A percentile compares a stretch with the other conserved stretches of the same genome.
Evolutionary conservation across 345 rosid species (phyloP).

Genomic region (Gossypium rotundifolium): DNA sequence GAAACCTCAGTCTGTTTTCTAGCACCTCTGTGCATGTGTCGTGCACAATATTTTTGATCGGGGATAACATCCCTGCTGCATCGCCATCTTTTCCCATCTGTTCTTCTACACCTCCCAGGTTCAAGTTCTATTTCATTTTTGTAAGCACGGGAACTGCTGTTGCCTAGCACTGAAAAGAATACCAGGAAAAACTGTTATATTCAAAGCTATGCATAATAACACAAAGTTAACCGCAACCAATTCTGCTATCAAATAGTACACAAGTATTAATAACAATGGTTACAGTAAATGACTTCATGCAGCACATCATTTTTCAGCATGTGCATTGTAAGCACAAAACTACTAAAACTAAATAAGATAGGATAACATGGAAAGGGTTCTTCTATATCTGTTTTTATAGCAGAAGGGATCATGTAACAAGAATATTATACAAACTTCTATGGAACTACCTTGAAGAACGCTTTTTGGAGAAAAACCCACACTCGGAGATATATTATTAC

Average conservation of each 20-base stretch:
- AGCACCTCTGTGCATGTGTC: conserved; percentile 68
- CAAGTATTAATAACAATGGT: background rate
- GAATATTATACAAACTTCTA: background rate
- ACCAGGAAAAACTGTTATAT: background rate
- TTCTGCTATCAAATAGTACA: background rate
- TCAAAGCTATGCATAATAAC: background rate
- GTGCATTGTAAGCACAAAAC: background rate
- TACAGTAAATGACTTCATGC: background rate
- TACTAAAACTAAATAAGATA: background rate
- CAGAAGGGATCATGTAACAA: background rate
- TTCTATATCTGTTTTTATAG: background rate
- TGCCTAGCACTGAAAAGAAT: conserved; percentile 20
- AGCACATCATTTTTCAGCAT: background rate
- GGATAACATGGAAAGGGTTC: background rate
- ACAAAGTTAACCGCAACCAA: background rate
- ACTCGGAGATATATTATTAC: conserved; percentile 21
- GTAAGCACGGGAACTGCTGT: conserved; percentile 17
- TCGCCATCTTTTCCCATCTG: conserved; percentile 83
- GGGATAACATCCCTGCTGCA: conserved; percentile 47
- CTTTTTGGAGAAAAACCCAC: conserved; percentile 49
- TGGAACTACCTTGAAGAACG: conserved; percentile 54
- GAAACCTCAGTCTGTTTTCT: conserved; percentile 21
- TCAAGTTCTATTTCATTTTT: conserved; percentile 30
- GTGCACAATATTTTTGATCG: conserved; percentile 53
- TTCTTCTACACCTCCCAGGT: conserved; percentile 65